A percentile compares a stretch with the other conserved stretches of the same genome.
These are phyloP conservation scores for Sporopachydermia quercuum DNA, from an alignment of 805 yeast genomes.

Conservation along the genomic window DNA sequence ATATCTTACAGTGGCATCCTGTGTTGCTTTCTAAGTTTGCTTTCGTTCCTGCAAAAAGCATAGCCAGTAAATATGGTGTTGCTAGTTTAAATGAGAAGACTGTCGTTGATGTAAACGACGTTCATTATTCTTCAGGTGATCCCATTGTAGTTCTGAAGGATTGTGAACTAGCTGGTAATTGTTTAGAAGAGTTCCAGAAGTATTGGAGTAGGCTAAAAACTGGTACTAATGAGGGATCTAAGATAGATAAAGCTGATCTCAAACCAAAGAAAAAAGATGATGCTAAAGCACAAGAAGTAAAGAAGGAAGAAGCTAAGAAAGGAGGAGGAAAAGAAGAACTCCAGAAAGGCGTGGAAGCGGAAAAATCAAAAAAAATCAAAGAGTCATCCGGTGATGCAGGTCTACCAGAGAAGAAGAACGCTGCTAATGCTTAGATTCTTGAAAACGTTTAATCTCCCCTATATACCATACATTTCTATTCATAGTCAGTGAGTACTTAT, in stretches of 20 bases:
- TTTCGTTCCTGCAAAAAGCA: slow-evolving; percentile 47
- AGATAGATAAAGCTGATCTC: background rate
- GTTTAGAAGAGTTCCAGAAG: slow-evolving; percentile 33
- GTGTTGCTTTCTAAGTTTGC: slow-evolving; percentile 57
- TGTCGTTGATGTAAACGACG: slow-evolving; percentile 26
- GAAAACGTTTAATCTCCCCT: too few relatives aligned
- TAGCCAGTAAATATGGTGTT: slow-evolving; percentile 32
- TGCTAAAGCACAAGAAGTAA: background rate
- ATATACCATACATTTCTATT: too few relatives aligned
- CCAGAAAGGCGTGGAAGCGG: background rate
- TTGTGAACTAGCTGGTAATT: slow-evolving; percentile 34
- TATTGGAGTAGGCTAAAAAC: slow-evolving; percentile 17
- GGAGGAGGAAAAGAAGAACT: background rate
- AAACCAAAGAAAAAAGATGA: background rate
- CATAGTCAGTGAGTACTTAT: too few relatives aligned
- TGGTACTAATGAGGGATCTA: background rate
- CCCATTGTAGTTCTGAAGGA: slow-evolving; percentile 46
- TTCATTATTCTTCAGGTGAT: slow-evolving; percentile 42
- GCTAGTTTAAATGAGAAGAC: slow-evolving; percentile 19
- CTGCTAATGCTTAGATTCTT: background rate
- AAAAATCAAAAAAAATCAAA: background rate
- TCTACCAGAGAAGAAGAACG: slow-evolving; percentile 7
- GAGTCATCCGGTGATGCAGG: background rate
- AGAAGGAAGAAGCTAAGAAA: background rate
- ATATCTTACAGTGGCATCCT: slow-evolving; percentile 92